Percentiles rank a stretch among this genome's conserved stretches.
phyloP scores from a whole-genome alignment of 2,329 filamentous ascomycete genomes.

The Hymenotorrendiella dingleyae region DNA sequence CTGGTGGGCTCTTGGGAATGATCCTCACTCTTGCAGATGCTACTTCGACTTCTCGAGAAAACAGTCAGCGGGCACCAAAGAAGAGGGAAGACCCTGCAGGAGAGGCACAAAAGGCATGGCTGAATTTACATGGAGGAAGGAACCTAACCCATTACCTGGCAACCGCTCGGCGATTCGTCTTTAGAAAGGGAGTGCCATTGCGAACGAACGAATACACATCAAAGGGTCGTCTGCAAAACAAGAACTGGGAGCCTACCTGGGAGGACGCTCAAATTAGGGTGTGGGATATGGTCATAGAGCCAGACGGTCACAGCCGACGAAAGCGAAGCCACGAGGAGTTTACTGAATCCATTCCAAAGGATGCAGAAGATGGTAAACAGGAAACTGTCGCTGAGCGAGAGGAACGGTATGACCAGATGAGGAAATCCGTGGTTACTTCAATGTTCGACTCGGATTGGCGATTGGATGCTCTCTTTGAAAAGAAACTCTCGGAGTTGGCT shows the following conservation, averaged over 20 bases:
- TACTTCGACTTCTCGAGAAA: constrained; percentile 40
- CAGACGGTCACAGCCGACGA: constrained; percentile 32
- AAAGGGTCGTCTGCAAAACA: constrained; percentile 21
- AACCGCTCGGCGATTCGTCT: constrained; percentile 78
- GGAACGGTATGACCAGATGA: constrained; percentile 42
- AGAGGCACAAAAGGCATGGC: constrained; percentile 29
- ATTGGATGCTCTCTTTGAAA: constrained; percentile 63
- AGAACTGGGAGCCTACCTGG: constrained; percentile 55
- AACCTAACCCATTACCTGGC: constrained; percentile 78
- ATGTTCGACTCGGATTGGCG: constrained; percentile 79
- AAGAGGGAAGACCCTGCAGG: constrained; percentile 10
- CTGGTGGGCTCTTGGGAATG: constrained; percentile 78
- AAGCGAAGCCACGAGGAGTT: constrained; percentile 47
- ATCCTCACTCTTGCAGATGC: constrained; percentile 77
- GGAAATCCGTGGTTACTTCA: constrained; percentile 58
- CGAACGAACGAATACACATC: constrained; percentile 56
- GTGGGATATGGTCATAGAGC: constrained; percentile 69
- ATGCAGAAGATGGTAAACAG: constrained; percentile 14
- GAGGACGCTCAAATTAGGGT: constrained; percentile 72
- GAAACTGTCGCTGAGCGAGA: constrained; percentile 32
- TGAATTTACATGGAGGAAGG: constrained; percentile 71
- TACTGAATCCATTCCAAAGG: constrained; percentile 13
- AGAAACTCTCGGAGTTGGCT: constrained; percentile 58
- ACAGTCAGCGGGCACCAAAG: constrained; percentile 34
- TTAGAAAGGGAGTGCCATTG: constrained; percentile 76